These are phyloP conservation scores for Meira nashicola DNA, from an alignment of 1,284 basidiomycete genomes.

Conservation along the genomic window DNA sequence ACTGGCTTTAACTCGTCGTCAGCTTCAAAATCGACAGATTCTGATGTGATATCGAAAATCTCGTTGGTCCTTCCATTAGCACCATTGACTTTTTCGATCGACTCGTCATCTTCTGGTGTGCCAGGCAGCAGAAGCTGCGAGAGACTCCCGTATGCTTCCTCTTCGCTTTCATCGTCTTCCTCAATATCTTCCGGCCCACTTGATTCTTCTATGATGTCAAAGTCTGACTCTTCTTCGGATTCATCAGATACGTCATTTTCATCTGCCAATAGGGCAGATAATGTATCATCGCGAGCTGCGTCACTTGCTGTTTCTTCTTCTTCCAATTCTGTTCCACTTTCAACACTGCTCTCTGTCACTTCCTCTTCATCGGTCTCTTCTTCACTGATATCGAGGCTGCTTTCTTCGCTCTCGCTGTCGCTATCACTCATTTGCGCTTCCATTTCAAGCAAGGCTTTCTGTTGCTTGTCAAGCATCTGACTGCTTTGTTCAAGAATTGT, in stretches of 20 bases:
- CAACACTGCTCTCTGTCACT: constrained; percentile 18
- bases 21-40: background rate
- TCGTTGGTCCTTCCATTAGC: constrained; percentile 14
- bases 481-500: constrained; percentile 85
- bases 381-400: constrained; percentile 12
- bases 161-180: constrained; percentile 23
- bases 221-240: background rate
- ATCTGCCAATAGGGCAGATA: background rate
- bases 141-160: constrained; percentile 18
- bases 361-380: constrained; percentile 22
- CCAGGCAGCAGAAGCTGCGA: too few species aligned
- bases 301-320: background rate
- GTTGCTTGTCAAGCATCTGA: constrained; percentile 72
- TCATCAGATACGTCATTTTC: background rate
- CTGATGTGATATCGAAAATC: background rate
- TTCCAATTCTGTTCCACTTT: constrained; percentile 10
- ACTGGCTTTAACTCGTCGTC: background rate
- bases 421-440: constrained; percentile 23
- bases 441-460: constrained; percentile 33
- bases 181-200: constrained; percentile 22
- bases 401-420: constrained; percentile 13
- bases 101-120: background rate
- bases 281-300: background rate
- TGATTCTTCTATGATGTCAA: too few species aligned
- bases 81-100: background rate